Conservation (phyloP, 805 yeast species). For the Kregervanrija fluxuum region DNA sequence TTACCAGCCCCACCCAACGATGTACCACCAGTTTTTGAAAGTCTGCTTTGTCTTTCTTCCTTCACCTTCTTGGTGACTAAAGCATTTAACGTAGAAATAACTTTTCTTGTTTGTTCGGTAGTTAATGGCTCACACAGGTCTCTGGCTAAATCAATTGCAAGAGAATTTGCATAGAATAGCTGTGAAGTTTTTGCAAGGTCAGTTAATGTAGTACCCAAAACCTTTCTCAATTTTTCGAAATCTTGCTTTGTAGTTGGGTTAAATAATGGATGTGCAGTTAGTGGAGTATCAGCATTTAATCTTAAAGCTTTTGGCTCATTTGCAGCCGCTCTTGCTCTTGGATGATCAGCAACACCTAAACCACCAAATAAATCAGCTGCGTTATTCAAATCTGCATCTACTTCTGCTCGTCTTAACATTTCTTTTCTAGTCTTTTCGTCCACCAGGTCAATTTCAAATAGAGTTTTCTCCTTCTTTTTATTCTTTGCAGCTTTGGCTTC, state of each 20-base stretch:
- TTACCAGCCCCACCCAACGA: constrained; percentile 92
- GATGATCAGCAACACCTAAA: constrained; percentile 50
- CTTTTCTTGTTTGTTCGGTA: constrained; percentile 78
- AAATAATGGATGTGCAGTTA: constrained; percentile 75
- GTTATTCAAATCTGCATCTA: constrained; percentile 79
- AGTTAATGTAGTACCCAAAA: constrained; percentile 54
- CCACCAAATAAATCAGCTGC: constrained; percentile 92
- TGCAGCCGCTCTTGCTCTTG: constrained; percentile 34
- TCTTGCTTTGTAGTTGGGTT: constrained; percentile 75
- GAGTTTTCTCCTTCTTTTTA: constrained; percentile 31
- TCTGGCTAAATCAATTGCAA: constrained; percentile 81
- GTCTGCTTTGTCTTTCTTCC: constrained; percentile 82
- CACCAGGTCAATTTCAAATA: constrained; percentile 55
- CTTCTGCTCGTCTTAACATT: constrained; percentile 70
- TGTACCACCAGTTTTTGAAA: constrained; percentile 76
- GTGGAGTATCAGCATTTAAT: constrained; percentile 54
- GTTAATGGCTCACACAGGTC: constrained; percentile 77
- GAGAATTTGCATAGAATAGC: constrained; percentile 61
- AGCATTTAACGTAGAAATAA: constrained; percentile 76
- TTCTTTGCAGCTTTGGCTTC: constrained; percentile 39
- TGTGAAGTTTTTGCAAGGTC: constrained; percentile 54
- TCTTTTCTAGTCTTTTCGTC: constrained; percentile 72
- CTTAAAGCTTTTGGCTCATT: constrained; percentile 25
- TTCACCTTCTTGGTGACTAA: constrained; percentile 77
- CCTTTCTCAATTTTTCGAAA: constrained; percentile 68